Evolutionary conservation across 768 basidiomycete genomes (phyloP), one percentile per base, ranked within the genome.

Genomic region (Mycena epipterygia): DNA sequence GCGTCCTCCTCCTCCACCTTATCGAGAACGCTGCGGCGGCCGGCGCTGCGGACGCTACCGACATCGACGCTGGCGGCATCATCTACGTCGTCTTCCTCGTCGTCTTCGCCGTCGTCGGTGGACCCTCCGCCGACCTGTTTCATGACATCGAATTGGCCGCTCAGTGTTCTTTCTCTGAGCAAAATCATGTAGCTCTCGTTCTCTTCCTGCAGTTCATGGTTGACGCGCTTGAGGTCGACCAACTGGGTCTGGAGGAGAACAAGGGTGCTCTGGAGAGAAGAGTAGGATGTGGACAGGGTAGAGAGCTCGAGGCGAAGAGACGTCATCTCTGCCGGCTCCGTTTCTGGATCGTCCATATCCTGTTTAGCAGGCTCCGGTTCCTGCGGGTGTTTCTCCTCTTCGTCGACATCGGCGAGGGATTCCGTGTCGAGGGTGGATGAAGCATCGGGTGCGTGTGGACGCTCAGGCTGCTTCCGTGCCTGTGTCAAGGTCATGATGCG

Each of bases 111-210:
- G 19, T 82, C 79, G 44, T 78, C 81, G 23, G 80, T 79, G n/a
- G 77, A 78, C 58, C 80, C 81, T 49, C 83, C 87, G 46, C 88
- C 89, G 37, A 93, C 90, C 79, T 91, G 89, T 74, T 86, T 90
- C 78, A 91, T 84, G 71, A 94, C 83, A 78, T 95, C 92, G 78
- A 93, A 95, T 75, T 94, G 93, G 5, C 97, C 97, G 73, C 87
- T 96, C 49, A 99, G 81, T 0, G 98, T 98, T 84, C 89, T 92
- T 82, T 99, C 97, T 70, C 95, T 87, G 29, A 99, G 83, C 42
- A 99, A 87, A 71, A 97, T 95, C 88, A 97, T 95, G 83, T 96
- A 99, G 57, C 94, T 94, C 81, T 98, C 96, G 79, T 98, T 99
- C 75, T 99, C 97, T 80, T 99, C 96, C 81, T 96, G 95, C 44